phyloP scores from a whole-genome alignment of 441 rosid genomes.

The Pelargonium fulgidum region DNA sequence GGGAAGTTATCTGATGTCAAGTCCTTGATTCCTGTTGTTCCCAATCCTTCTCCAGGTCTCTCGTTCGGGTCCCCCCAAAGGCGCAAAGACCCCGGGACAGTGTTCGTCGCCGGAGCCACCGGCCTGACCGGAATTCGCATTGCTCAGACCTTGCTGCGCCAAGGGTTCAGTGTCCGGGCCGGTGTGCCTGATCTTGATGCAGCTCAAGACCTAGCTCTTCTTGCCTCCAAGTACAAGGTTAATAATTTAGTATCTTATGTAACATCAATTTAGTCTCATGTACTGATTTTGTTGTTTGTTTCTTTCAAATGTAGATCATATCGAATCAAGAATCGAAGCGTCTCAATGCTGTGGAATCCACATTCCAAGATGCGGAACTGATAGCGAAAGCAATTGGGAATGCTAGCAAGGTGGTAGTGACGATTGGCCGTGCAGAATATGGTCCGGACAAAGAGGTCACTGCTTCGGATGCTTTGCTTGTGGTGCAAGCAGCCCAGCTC shows the following conservation, averaged over 20 bases:
- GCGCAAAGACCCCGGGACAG: constrained; percentile 71
- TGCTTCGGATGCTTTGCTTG: constrained; percentile 60
- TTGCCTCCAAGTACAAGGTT: constrained; percentile 77
- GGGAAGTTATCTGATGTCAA: constrained; percentile 51
- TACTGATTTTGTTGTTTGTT: constrained; percentile 7
- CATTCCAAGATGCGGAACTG: constrained; percentile 57
- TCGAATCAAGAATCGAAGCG: constrained; percentile 69
- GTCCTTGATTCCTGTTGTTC: constrained; percentile 54
- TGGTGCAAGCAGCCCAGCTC: constrained; percentile 71
- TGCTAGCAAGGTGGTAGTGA: constrained; percentile 84
- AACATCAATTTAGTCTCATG: no score
- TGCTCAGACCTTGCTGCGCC: constrained; percentile 57
- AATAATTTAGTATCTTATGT: constrained; percentile 9
- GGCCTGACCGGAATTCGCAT: constrained; percentile 89
- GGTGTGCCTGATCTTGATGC: constrained; percentile 75
- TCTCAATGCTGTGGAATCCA: constrained; percentile 78
- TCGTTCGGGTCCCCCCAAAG: constrained; percentile 43
- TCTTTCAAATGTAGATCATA: constrained; percentile 39
- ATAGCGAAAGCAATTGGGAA: constrained; percentile 97
- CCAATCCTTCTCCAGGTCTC: constrained; percentile 45
- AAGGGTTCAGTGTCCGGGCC: constrained; percentile 80
- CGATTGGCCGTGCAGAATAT: constrained; percentile 60
- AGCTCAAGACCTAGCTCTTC: constrained; percentile 85
- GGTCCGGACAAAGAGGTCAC: constrained; percentile 65
- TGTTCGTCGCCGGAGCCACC: constrained; percentile 91